phyloP scores from a whole-genome alignment of 306 rosid genomes.

The Oxytropis ochrocephala region DNA sequence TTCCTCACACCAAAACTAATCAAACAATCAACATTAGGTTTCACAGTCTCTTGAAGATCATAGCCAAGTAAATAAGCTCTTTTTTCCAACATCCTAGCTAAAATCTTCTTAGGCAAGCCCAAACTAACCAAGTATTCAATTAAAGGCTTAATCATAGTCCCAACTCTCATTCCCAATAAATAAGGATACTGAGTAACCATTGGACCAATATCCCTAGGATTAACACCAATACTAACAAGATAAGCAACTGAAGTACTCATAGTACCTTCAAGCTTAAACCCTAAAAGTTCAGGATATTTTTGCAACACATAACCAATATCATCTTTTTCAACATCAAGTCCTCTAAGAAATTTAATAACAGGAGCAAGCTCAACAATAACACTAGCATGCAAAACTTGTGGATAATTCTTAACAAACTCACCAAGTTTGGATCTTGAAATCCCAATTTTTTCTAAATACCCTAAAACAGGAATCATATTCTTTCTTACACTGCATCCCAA shows the following conservation, averaged over 20 bases:
- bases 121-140: constrained; percentile 63
- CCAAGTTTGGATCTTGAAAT: constrained; percentile 66
- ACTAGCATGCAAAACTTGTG: constrained; percentile 90
- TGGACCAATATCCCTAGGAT: constrained; percentile 87
- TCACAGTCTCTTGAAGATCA: constrained; percentile 73
- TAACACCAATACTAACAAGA: constrained; percentile 86
- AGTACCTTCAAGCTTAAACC: constrained; percentile 94
- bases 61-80: constrained; percentile 75
- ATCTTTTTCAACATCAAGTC: constrained; percentile 80
- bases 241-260: constrained; percentile 96
- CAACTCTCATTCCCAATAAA: constrained; percentile 90
- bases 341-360: constrained; percentile 77
- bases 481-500: constrained; percentile 81
- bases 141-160: constrained; percentile 73
- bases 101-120: constrained; percentile 73
- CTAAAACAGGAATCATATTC: constrained; percentile 76
- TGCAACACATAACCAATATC: constrained; percentile 84
- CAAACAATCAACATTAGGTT: constrained; percentile 80
- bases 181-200: constrained; percentile 91
- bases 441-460: constrained; percentile 90
- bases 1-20: constrained; percentile 65
- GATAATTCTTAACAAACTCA: constrained; percentile 64
- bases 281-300: constrained; percentile 87
- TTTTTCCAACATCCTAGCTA: constrained; percentile 87
- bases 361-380: constrained; percentile 94